Base-by-base conservation (phyloP, 2,329 filamentous ascomycete species). In the Didymella pinodella region DNA sequence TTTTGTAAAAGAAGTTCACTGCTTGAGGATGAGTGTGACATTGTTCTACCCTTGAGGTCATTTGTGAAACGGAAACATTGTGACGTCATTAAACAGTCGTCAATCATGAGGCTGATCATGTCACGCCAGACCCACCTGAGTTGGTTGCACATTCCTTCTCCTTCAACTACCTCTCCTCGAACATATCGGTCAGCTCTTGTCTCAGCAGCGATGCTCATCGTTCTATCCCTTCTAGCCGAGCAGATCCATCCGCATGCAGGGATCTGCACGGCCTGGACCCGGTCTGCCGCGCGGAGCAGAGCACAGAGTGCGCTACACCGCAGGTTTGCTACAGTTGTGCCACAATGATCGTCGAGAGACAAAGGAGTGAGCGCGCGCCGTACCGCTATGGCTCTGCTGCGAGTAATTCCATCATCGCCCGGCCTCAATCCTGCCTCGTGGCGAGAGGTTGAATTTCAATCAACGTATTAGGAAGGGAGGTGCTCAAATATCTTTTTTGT, bases 61-160 rank as follows among this genome's bases (percentile, higher is more conserved):
- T 28, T 28, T 20, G 11, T 40, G 22, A 11, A n/a, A 26, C n/a
- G 32, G 51, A 29, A 18, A 31, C 11, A 52, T 7, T 22, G 43
- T 41, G 29, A 50, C 48, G 18, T 31, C 54, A 36, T 57, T 48
- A 48, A 48, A 28, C 10, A 41, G 26, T 51, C 48, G 41, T 57
- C 54, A 47, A 47, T 11, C n/a, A 18, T 31, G 43, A 51, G 47
- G 41, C 54, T 57, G 41, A 51, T 26, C 14, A n/a, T 38, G 18
- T 38, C 53, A 46, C 52, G 52, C 45, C 20, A 28, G 44, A 44
- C 48, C 55, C 48, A 57, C 44, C 48, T 48, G 26, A 34, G n/a
- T 41, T 25, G 14, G 22, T 10, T 31, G 22, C 8, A 18, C 25
- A 25, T 45, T 29, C 16, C 10, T 12, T 25, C 28, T 3, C n/a